A percentile compares a stretch with the other conserved stretches of the same genome.
Evolutionary conservation across 176 grass and related monocot genomes (phyloP).

Genomic region (Aegilops bicornis): DNA sequence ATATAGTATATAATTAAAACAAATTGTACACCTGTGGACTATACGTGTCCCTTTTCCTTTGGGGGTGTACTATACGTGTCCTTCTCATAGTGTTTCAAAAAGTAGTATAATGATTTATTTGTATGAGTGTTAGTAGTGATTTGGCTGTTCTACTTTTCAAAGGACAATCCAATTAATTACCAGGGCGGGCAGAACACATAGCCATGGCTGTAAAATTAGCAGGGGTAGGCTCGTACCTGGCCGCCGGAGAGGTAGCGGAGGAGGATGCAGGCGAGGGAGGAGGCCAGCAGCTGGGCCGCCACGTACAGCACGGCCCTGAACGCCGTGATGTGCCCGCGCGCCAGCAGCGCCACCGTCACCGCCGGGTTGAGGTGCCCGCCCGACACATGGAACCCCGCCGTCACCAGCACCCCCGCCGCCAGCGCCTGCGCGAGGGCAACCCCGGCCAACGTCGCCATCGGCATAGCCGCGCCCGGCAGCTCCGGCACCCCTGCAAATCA

Average conservation of each 20-base stretch:
- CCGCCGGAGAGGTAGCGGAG: slow-evolving; percentile 54
- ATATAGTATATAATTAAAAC: too few species aligned
- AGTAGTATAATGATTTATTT: too few species aligned
- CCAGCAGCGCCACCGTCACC: slow-evolving; percentile 77
- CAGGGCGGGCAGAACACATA: not conserved
- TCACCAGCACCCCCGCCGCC: slow-evolving; percentile 48
- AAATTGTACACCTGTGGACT: too few species aligned
- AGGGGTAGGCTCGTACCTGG: slow-evolving; percentile 24
- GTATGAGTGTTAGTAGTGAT: too few species aligned
- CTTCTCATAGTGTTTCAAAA: too few species aligned
- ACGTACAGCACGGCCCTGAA: slow-evolving; percentile 69
- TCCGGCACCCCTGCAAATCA: not conserved
- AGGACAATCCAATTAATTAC: not conserved
- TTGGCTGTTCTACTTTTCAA: not conserved
- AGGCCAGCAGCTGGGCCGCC: slow-evolving; percentile 68
- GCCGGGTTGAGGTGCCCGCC: slow-evolving; percentile 93
- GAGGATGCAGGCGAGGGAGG: slow-evolving; percentile 60
- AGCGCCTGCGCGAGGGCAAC: slow-evolving; percentile 45
- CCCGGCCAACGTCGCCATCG: slow-evolving; percentile 43
- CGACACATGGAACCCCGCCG: slow-evolving; percentile 55
- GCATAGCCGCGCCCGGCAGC: slow-evolving; percentile 22
- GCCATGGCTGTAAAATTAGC: not conserved
- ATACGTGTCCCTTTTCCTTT: too few species aligned
- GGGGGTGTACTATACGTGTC: too few species aligned
- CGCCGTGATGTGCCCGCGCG: slow-evolving; percentile 68